Base-by-base conservation (phyloP, 495 filamentous ascomycete species). In the Lasiosphaeria hispida region DNA sequence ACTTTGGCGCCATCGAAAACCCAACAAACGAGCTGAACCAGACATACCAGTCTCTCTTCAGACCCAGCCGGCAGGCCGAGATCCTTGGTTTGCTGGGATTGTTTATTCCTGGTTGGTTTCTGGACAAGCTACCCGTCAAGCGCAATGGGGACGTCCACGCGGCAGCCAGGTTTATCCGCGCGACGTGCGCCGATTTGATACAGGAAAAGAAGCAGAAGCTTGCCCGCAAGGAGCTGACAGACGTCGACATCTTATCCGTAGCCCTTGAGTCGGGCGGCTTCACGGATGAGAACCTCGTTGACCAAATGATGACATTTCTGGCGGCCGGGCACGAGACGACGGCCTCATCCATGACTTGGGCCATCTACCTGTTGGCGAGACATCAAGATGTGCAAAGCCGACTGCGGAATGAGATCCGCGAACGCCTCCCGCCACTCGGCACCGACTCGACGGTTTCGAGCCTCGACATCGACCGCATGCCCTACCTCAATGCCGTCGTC, bases 271-370 rank as follows among this genome's bases (percentile, higher is more conserved):
- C 84, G 17, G 89, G 87, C 39, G 83, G 81, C 19, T 96, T 95
- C 69, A 80, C 77, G 30, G 89, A 93, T 48, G 88, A 91, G 35
- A 86, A 89, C 51, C 85, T 96, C 19, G 78, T 90, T 40, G 90
- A 96, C 67, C 92, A 97, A 67, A 81, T 94, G 68, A 96, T 96
- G 91, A 97, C 92, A 2, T 96, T 97, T 76, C 84, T 96, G 3
- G 88, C 87, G 0, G 92, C 93, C 0, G 93, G 93, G 14, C 93
- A 97, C 68, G 93, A 96, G 75, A 84, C 81, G 3, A 84, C 83
- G 0, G 79, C 82, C 17, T 75, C 78, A 0, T 65, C 80, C 18
- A 79, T 85, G 76, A 82, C 75, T 1, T 85, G 80, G 82, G 80
- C 77, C 5, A 60, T 77, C 10, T 82, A 84, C 56, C 60, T 82